Conservation (phyloP, 1,284 basidiomycete genomes). For the Sphagnurus paluster region DNA sequence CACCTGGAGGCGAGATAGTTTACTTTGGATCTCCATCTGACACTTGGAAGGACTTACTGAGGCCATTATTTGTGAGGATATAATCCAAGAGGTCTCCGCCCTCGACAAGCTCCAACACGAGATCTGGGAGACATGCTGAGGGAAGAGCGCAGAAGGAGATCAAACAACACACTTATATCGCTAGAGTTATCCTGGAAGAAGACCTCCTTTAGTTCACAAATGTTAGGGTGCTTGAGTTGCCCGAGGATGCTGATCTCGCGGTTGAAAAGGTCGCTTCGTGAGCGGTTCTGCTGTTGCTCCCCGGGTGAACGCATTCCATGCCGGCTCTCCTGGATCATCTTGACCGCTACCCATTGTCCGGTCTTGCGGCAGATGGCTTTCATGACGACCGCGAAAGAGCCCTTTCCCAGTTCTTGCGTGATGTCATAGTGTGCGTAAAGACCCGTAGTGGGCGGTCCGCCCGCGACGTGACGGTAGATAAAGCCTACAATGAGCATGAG, state of each 20-base stretch:
- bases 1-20: conserved; percentile 39
- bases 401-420: conserved; percentile 69
- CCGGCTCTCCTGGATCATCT: conserved; percentile 65
- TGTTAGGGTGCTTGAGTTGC: conserved; percentile 74
- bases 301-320: conserved; percentile 32
- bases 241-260: conserved; percentile 84
- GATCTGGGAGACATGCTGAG: conserved; percentile 42
- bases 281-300: conserved; percentile 18
- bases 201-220: conserved; percentile 79
- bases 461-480: conserved; percentile 51
- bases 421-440: conserved; percentile 68
- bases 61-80: conserved; percentile 58
- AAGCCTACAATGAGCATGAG: conserved; percentile 33
- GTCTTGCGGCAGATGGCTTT: conserved; percentile 62
- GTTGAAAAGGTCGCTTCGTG: conserved; percentile 38
- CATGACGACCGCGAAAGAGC: conserved; percentile 80
- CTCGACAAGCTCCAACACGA: conserved; percentile 78
- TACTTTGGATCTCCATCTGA: not conserved
- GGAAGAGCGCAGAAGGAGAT: not conserved
- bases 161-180: conserved; percentile 58
- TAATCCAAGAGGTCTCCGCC: conserved; percentile 90
- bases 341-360: conserved; percentile 71
- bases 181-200: conserved; percentile 62
- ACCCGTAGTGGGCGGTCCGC: conserved; percentile 46
- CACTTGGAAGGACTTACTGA: conserved; percentile 48